Conservation (phyloP, 164 flowering plant species). For the Vitis labrusca region DNA sequence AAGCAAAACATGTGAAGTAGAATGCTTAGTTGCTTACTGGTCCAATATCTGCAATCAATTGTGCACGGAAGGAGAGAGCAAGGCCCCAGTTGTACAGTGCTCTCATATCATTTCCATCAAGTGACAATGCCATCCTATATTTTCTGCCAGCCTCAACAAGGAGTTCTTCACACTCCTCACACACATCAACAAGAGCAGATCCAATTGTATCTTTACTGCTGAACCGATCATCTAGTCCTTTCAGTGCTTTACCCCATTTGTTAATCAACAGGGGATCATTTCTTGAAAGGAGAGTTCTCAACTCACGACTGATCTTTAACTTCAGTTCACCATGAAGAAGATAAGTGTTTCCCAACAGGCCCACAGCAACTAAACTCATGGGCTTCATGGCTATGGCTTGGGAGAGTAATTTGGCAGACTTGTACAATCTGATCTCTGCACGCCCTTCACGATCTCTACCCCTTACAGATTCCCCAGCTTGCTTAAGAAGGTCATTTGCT, state of each 20-base stretch:
- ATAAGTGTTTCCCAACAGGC: conserved; percentile 85
- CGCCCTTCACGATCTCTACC: conserved; percentile 39
- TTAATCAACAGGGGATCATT: conserved; percentile 26
- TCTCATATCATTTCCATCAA: conserved; percentile 79
- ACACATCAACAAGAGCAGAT: conserved; percentile 60
- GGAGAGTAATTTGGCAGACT: conserved; percentile 60
- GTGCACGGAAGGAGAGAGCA: conserved; percentile 89
- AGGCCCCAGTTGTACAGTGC: conserved; percentile 97
- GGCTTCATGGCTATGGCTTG: conserved; percentile 78
- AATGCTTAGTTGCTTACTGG: conserved; percentile 78
- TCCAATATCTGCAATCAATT: conserved; percentile 90
- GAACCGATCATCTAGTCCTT: conserved; percentile 28
- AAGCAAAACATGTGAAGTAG: neutral
- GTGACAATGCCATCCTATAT: conserved; percentile 73
- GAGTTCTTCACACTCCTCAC: conserved; percentile 94
- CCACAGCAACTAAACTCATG: conserved; percentile 82
- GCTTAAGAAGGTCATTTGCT: conserved; percentile 60
- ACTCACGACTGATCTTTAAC: conserved; percentile 60
- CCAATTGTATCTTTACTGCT: conserved; percentile 47
- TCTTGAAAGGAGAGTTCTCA: conserved; percentile 58
- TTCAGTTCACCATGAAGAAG: conserved; percentile 93
- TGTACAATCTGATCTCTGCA: conserved; percentile 52
- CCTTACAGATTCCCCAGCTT: conserved; percentile 59
- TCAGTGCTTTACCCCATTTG: conserved; percentile 16
- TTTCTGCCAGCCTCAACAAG: conserved; percentile 89